phyloP scores from a whole-genome alignment of 2,329 filamentous ascomycete species.

The Cladophialophora yegresii region DNA sequence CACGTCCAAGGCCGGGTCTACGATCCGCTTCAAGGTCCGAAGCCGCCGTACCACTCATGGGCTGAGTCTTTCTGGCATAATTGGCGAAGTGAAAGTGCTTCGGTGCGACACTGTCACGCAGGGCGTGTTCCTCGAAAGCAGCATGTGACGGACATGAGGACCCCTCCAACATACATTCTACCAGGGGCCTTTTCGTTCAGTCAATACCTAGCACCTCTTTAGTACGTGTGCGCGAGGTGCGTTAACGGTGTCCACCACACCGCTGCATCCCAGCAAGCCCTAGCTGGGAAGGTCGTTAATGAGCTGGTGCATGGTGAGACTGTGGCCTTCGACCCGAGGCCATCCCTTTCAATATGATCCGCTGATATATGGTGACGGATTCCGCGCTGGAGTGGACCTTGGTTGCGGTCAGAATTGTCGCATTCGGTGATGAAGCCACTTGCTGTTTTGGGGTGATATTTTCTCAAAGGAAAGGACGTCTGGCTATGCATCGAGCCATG shows the following conservation, averaged over 20 bases:
- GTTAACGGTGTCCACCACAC: slow-evolving; percentile 62
- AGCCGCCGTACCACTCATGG: slow-evolving; percentile 61
- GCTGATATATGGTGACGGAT: slow-evolving; percentile 39
- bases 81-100: slow-evolving; percentile 60
- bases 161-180: slow-evolving; percentile 62
- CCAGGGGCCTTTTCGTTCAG: slow-evolving; percentile 62
- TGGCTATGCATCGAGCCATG: slow-evolving; percentile 38
- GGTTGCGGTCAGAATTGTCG: slow-evolving; percentile 60
- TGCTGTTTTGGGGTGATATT: slow-evolving; percentile 6
- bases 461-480: background rate
- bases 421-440: slow-evolving; percentile 54
- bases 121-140: slow-evolving; percentile 44
- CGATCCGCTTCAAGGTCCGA: slow-evolving; percentile 53
- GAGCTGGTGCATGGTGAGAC: slow-evolving; percentile 53
- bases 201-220: slow-evolving; percentile 63
- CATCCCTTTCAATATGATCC: slow-evolving; percentile 56
- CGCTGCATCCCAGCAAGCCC: slow-evolving; percentile 60
- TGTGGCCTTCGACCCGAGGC: slow-evolving; percentile 50
- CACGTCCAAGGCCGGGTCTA: slow-evolving; percentile 49
- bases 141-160: slow-evolving; percentile 56
- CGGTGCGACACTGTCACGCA: slow-evolving; percentile 36
- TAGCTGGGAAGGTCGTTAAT: slow-evolving; percentile 54
- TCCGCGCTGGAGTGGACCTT: slow-evolving; percentile 55
- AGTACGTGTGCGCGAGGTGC: slow-evolving; percentile 61
- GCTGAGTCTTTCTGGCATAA: slow-evolving; percentile 56